These are phyloP conservation scores for Bacterosira constricta DNA, from an alignment of 108 stramenopile genomes.

Conservation along the genomic window DNA sequence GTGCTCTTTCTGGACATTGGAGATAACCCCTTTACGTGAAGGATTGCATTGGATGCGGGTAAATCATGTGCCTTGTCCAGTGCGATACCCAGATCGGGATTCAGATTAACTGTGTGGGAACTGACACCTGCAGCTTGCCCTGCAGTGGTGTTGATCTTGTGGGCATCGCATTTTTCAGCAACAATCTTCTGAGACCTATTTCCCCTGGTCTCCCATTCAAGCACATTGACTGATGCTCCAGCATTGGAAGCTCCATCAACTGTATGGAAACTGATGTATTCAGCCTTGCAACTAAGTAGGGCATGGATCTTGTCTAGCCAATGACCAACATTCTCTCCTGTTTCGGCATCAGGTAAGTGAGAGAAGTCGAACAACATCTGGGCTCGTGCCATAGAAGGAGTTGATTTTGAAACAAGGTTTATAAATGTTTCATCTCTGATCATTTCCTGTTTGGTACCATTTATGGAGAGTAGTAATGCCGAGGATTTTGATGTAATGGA, in stretches of 20 bases:
- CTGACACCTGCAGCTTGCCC: constrained; percentile 16
- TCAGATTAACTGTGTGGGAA: constrained; percentile 7
- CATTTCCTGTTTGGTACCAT: neutral
- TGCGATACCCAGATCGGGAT: neutral
- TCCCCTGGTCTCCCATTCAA: neutral
- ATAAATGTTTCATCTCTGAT: neutral
- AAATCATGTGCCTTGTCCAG: neutral
- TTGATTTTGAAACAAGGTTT: neutral
- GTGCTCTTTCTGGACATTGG: constrained; percentile 12
- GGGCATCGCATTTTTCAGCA: too few relatives aligned
- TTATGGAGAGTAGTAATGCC: too few relatives aligned
- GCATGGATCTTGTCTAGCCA: constrained; percentile 7
- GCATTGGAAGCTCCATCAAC: too few relatives aligned
- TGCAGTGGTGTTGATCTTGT: too few relatives aligned
- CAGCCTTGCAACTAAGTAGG: constrained; percentile 3
- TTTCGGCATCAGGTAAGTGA: neutral
- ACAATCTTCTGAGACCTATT: too few relatives aligned
- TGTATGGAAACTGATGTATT: constrained; percentile 1
- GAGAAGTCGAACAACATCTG: too few relatives aligned
- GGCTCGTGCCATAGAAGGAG: neutral
- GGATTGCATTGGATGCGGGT: neutral
- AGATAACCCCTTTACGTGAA: neutral
- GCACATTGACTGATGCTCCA: too few relatives aligned
- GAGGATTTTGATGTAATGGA: too few relatives aligned
- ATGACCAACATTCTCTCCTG: constrained; percentile 13